Percentiles rank a stretch among this genome's conserved stretches.
Conservation (phyloP, 1,284 basidiomycete genomes). For the Leccinum idahoense region DNA sequence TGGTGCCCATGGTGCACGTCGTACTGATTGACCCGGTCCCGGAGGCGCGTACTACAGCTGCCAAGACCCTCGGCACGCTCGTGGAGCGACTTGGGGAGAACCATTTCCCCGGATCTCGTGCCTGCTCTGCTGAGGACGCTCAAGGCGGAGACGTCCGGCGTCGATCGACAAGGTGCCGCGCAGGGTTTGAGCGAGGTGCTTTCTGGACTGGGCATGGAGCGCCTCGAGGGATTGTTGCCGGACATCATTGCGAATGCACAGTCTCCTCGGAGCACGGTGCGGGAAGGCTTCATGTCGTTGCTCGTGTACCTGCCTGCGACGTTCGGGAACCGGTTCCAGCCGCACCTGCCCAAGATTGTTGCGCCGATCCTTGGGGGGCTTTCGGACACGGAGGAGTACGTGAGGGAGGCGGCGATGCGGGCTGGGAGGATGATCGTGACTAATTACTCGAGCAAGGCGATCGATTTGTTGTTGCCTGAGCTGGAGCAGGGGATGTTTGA, state of each 20-base stretch:
- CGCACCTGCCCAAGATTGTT: slow-evolving; percentile 93
- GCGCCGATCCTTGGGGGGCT: slow-evolving; percentile 90
- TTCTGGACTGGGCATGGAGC: slow-evolving; percentile 94
- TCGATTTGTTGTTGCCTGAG: slow-evolving; percentile 92
- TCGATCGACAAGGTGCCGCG: slow-evolving; percentile 36
- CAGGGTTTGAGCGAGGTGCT: slow-evolving; percentile 97
- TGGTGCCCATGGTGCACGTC: too few relatives aligned
- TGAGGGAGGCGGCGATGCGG: slow-evolving; percentile 94
- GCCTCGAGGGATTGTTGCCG: slow-evolving; percentile 90
- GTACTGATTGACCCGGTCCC: too few relatives aligned
- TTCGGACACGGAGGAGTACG: slow-evolving; percentile 91
- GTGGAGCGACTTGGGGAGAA: slow-evolving; percentile 8
- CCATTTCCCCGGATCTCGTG: slow-evolving; percentile 25
- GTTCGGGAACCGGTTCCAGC: slow-evolving; percentile 94
- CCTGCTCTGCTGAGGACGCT: too few relatives aligned
- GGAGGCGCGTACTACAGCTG: too few relatives aligned
- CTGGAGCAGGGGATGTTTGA: slow-evolving; percentile 96
- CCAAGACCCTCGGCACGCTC: too few relatives aligned
- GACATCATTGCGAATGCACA: slow-evolving; percentile 92
- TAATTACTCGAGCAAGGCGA: slow-evolving; percentile 90
- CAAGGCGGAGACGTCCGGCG: too few relatives aligned
- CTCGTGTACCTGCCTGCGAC: slow-evolving; percentile 96
- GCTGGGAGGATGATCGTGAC: slow-evolving; percentile 99
- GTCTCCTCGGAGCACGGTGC: slow-evolving; percentile 85
- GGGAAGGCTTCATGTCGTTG: slow-evolving; percentile 98